Evolutionary conservation across 345 rosid species (phyloP).

Genomic region (Camelina neglecta): DNA sequence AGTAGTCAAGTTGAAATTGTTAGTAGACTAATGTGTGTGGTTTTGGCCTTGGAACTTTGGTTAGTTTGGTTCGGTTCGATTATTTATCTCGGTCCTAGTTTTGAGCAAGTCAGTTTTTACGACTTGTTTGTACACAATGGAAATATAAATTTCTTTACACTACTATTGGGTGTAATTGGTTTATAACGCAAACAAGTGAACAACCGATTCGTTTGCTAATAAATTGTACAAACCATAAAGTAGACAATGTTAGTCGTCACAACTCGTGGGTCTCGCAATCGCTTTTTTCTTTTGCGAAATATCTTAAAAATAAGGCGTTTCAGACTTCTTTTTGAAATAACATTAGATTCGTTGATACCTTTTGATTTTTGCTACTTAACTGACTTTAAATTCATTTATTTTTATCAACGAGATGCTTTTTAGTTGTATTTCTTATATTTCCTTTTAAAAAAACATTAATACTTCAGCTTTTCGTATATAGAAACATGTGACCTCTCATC

Average conservation of each 20-base stretch:
- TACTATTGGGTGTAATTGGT: neutral
- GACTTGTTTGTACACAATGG: neutral
- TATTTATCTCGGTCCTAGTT: too few species aligned
- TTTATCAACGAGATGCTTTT: too few species aligned
- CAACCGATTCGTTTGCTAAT: neutral
- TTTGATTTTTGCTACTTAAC: neutral
- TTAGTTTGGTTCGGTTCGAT: too few species aligned
- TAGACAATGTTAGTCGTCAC: neutral
- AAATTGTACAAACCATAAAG: neutral
- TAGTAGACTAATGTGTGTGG: neutral
- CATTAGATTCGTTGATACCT: neutral
- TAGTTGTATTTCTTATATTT: too few species aligned
- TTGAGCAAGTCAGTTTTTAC: neutral
- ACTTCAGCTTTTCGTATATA: neutral
- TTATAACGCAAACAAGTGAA: neutral
- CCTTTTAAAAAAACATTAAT: neutral
- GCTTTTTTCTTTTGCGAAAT: neutral
- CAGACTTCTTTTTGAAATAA: neutral
- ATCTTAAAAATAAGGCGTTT: neutral
- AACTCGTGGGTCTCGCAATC: slow-evolving; percentile 13
- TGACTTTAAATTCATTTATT: neutral
- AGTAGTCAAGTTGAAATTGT: neutral
- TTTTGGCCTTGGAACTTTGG: neutral
- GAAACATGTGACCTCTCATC: neutral
- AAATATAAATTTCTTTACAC: neutral